Evolutionary conservation across 1,139 yeast genomes (phyloP), one percentile per base, ranked within the genome.

Genomic region (Geotrichum bryndzae): DNA sequence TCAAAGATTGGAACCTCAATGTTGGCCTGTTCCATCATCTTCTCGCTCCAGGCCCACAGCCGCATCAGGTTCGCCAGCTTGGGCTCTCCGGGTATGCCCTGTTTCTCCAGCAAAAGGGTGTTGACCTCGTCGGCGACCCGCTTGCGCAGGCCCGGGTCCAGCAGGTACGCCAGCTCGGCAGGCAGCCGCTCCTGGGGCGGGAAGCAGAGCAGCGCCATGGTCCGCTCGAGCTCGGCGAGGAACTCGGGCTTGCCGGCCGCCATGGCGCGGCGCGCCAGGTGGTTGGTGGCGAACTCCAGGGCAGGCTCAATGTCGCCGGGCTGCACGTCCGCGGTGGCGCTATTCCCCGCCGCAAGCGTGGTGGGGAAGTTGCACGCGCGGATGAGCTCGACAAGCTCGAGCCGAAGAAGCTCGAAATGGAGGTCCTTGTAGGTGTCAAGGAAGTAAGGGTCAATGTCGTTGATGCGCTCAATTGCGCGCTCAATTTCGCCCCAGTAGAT

Each of bases 141-240:
- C 25, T 67, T 65, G 13, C 79, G 68, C 61, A 74, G 65, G 51
- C 69, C 68, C 18, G 72, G 61, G 62, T 74, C 77, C 69, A 76
- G 63, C 51, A 75, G 66, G 46, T 71, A 74, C 50, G 67, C 63
- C 46, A 75, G 62, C 56, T 71, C 69, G n/a, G 74, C 72, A 1
- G 72, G 71, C 50, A 73, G 61, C 8, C 25, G 29, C 13, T 68
- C 62, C n/a, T 73, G 73, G 0, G 70, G 70, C 6, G 79, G 77
- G 64, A 76, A 76, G 60, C 79, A 76, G 46, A 77, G 64, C 38
- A 77, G 66, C 3, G 80, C 78, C 79, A 77, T 75, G 1, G 79
- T 74, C 45, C 68, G 67, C 60, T 77, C 79, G 53, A 77, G 66
- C 51, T 74, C 75, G 4, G 63, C 64, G 35, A 76, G 64, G 56